phyloP scores from a whole-genome alignment of 768 basidiomycete species.

The Clitopilus hobsonii region DNA sequence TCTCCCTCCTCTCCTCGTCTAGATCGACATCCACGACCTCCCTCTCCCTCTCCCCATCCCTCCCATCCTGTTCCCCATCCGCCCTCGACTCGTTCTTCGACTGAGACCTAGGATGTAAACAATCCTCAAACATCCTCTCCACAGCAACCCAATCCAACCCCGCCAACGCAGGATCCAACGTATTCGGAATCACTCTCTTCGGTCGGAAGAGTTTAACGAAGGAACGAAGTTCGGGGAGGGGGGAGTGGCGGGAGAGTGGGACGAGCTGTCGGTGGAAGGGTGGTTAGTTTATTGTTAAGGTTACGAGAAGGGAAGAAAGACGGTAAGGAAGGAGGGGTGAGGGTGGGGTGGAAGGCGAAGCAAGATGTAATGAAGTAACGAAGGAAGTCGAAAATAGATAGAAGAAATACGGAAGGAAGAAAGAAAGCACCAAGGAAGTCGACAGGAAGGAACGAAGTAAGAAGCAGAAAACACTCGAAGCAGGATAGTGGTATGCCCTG shows the following conservation, averaged over 20 bases:
- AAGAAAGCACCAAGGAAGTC: too few relatives aligned
- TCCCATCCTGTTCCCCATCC: slow-evolving; percentile 3
- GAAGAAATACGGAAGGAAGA: too few relatives aligned
- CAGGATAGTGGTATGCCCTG: too few relatives aligned
- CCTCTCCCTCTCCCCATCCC: neutral
- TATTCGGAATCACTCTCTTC: slow-evolving; percentile 73
- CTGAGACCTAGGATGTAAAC: slow-evolving; percentile 32
- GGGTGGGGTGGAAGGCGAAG: too few relatives aligned
- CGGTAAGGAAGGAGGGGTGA: neutral
- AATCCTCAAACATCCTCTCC: slow-evolving; percentile 59
- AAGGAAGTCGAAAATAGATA: too few relatives aligned
- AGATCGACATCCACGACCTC: neutral
- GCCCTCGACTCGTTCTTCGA: slow-evolving; percentile 1
- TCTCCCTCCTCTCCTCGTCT: slow-evolving; percentile 4
- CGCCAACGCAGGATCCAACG: slow-evolving; percentile 45
- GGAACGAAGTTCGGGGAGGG: slow-evolving; percentile 76
- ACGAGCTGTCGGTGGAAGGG: slow-evolving; percentile 49
- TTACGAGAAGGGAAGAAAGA: neutral
- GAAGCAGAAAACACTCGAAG: too few relatives aligned
- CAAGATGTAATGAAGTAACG: too few relatives aligned
- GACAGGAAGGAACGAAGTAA: too few relatives aligned
- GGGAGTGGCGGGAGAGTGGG: slow-evolving; percentile 83
- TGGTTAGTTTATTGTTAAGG: neutral
- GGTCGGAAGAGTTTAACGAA: slow-evolving; percentile 86
- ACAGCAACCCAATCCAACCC: slow-evolving; percentile 74